These are phyloP conservation scores for Phlyctochytrium arcticum DNA, from an alignment of 192 early-diverging fungal species.

Conservation along the genomic window DNA sequence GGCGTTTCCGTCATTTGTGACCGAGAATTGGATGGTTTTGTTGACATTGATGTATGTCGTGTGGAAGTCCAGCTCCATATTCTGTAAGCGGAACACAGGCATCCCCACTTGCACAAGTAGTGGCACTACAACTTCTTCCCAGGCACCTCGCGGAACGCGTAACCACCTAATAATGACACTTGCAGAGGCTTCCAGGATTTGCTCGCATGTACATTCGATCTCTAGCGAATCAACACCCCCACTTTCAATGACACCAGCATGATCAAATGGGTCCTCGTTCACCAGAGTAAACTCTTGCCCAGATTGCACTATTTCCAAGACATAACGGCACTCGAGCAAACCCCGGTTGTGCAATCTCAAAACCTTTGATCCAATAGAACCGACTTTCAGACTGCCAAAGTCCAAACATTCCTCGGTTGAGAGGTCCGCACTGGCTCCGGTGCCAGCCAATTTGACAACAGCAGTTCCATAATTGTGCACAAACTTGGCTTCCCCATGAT, in stretches of 20 bases:
- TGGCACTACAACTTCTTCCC: conserved; percentile 40
- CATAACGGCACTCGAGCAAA: conserved; percentile 42
- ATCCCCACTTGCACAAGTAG: conserved; percentile 49
- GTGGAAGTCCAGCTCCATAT: conserved; percentile 55
- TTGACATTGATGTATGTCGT: conserved; percentile 59
- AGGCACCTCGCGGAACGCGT: conserved; percentile 41
- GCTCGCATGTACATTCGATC: conserved; percentile 49
- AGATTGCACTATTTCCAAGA: conserved; percentile 45
- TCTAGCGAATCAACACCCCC: conserved; percentile 35
- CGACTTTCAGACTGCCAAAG: conserved; percentile 52
- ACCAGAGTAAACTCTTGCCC: conserved; percentile 36
- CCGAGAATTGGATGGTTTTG: conserved; percentile 42
- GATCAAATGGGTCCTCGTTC: conserved; percentile 53
- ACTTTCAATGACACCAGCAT: conserved; percentile 42
- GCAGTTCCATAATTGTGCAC: conserved; percentile 47
- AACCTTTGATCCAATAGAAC: conserved; percentile 26
- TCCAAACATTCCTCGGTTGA: conserved; percentile 39
- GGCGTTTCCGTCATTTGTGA: conserved; percentile 59
- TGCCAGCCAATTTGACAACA: conserved; percentile 44
- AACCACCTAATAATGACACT: conserved; percentile 42
- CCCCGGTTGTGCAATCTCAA: conserved; percentile 53
- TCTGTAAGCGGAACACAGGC: conserved; percentile 51
- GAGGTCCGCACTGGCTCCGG: conserved; percentile 57
- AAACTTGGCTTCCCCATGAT: conserved; percentile 53
- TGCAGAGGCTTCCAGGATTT: conserved; percentile 21